Evolutionary conservation across 2,329 filamentous ascomycete genomes (phyloP).

Genomic region (Diaporthe sp.): DNA sequence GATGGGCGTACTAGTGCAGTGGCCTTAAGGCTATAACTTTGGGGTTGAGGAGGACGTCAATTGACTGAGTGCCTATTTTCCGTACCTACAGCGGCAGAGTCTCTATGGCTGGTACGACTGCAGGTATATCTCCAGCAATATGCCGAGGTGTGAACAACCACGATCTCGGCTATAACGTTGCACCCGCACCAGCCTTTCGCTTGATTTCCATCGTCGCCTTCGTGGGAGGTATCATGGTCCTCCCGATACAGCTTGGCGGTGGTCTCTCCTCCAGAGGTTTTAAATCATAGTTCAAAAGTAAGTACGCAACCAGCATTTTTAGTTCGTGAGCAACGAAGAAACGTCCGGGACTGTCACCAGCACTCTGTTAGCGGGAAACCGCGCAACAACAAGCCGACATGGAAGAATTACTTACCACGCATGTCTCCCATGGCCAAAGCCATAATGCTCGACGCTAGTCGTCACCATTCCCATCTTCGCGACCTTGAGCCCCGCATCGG

Average conservation of each 20-base stretch:
- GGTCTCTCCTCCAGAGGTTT: conserved; percentile 57
- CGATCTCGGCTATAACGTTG: background rate
- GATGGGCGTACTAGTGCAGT: too few relatives aligned
- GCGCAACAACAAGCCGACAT: background rate
- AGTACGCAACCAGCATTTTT: conserved; percentile 66
- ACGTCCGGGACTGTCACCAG: conserved; percentile 59
- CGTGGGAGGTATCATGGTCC: conserved; percentile 56
- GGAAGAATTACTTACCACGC: conserved; percentile 55
- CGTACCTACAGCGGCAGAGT: too few relatives aligned
- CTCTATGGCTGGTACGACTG: background rate
- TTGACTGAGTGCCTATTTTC: background rate
- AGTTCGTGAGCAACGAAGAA: conserved; percentile 70
- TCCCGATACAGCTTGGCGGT: conserved; percentile 59
- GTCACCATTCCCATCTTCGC: conserved; percentile 66
- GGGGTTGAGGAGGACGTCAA: too few relatives aligned
- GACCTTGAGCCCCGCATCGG: conserved; percentile 50
- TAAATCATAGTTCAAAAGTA: conserved; percentile 68
- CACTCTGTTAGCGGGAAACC: background rate
- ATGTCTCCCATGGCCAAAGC: conserved; percentile 71
- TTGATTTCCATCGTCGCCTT: conserved; percentile 51
- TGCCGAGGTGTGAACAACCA: background rate
- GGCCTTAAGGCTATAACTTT: too few relatives aligned
- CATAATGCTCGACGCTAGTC: conserved; percentile 64
- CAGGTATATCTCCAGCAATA: too few relatives aligned
- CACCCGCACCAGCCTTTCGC: conserved; percentile 36